Conservation (phyloP, 331 rosid species). For the Acacia concinna region DNA sequence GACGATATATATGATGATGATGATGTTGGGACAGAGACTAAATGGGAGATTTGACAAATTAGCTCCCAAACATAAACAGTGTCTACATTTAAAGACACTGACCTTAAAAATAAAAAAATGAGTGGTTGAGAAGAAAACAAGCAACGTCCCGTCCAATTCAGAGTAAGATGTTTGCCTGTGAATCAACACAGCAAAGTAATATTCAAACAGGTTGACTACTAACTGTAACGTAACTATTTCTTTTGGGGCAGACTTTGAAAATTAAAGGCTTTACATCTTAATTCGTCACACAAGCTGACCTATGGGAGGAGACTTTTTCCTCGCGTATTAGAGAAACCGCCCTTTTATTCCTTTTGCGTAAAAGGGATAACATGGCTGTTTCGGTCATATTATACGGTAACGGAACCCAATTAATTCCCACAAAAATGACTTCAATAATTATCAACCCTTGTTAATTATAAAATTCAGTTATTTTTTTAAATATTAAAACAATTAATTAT, state of each 20-base stretch:
- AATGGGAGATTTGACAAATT: slow-evolving; percentile 11
- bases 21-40: background rate
- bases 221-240: background rate
- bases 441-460: too few species aligned
- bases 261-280: background rate
- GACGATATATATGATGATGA: background rate
- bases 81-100: background rate
- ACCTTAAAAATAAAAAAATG: background rate
- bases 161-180: background rate
- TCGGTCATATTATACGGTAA: background rate
- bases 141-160: slow-evolving; percentile 6
- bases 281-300: background rate
- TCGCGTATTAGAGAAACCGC: background rate
- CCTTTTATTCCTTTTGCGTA: background rate
- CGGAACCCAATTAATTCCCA: background rate
- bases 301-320: slow-evolving; percentile 6
- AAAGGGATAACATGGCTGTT: background rate
- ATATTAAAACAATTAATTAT: too few species aligned
- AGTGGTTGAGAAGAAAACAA: background rate
- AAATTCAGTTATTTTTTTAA: too few species aligned
- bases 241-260: background rate
- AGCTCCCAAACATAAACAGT: background rate
- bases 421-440: background rate
- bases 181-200: background rate
- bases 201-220: slow-evolving; percentile 22